Evolutionary conservation across 805 yeast species (phyloP).

Genomic region (Saccharomycopsis javanensis): DNA sequence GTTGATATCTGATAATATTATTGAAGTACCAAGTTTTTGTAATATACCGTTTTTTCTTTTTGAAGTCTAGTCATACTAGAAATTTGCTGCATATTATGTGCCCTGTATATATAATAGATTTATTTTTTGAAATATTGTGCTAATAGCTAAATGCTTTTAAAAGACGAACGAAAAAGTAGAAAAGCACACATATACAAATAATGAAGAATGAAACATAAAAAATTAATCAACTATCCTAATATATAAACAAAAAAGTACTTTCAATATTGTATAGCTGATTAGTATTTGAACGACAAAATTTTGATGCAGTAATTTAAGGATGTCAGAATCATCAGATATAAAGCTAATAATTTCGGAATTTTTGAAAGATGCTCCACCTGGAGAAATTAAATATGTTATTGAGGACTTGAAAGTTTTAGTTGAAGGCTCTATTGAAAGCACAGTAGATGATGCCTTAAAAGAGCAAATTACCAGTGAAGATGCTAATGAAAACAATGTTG

Average conservation of each 20-base stretch:
- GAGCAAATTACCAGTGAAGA: constrained; percentile 17
- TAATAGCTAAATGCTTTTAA: not conserved
- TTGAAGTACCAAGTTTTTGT: too few species aligned
- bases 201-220: too few species aligned
- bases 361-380: constrained; percentile 24
- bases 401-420: constrained; percentile 36
- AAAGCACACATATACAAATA: not conserved
- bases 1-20: too few species aligned
- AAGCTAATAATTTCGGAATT: constrained; percentile 15
- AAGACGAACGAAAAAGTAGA: too few species aligned
- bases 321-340: constrained; percentile 7
- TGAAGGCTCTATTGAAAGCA: constrained; percentile 23
- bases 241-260: too few species aligned
- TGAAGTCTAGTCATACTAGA: not conserved
- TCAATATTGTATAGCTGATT: too few species aligned
- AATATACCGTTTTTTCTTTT: not conserved
- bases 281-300: too few species aligned
- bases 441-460: constrained; percentile 9
- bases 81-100: not conserved
- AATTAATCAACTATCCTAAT: too few species aligned
- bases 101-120: not conserved
- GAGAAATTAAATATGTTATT: constrained; percentile 27
- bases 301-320: too few species aligned
- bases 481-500: constrained; percentile 29
- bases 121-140: not conserved